Evolutionary conservation across 257 asterid species (phyloP).

Genomic region (Ajuga chamaepitys): DNA sequence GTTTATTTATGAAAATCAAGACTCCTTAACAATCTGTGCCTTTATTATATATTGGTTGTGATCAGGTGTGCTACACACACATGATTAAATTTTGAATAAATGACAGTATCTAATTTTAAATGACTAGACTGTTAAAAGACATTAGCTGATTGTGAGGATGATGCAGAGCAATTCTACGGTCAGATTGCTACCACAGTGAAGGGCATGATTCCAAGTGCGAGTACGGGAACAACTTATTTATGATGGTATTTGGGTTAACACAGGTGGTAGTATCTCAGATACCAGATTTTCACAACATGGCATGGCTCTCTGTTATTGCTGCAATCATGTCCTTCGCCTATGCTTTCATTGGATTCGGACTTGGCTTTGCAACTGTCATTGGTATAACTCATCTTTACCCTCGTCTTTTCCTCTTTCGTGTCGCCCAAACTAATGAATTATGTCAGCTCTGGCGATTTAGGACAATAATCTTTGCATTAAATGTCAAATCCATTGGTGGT

Average conservation of each 20-base stretch:
- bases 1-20: neutral
- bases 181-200: constrained; percentile 60
- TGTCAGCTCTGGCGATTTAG: neutral
- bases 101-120: too few relatives aligned
- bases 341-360: constrained; percentile 62
- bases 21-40: too few relatives aligned
- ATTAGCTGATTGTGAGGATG: too few relatives aligned
- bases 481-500: too few relatives aligned
- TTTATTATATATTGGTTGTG: too few relatives aligned
- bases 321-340: constrained; percentile 75
- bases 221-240: constrained; percentile 29
- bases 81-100: too few relatives aligned
- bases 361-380: constrained; percentile 52
- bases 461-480: too few relatives aligned
- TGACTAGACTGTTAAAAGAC: too few relatives aligned
- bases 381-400: constrained; percentile 22
- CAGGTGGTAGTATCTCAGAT: constrained; percentile 63
- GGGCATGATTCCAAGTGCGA: constrained; percentile 51
- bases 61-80: too few relatives aligned
- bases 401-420: neutral
- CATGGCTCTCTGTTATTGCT: constrained; percentile 69
- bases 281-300: constrained; percentile 53
- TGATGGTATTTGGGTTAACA: constrained; percentile 51
- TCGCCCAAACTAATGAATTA: too few relatives aligned
- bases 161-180: constrained; percentile 60